Evolutionary conservation across 768 basidiomycete species (phyloP).

Genomic region (Suillus cothurnatus): DNA sequence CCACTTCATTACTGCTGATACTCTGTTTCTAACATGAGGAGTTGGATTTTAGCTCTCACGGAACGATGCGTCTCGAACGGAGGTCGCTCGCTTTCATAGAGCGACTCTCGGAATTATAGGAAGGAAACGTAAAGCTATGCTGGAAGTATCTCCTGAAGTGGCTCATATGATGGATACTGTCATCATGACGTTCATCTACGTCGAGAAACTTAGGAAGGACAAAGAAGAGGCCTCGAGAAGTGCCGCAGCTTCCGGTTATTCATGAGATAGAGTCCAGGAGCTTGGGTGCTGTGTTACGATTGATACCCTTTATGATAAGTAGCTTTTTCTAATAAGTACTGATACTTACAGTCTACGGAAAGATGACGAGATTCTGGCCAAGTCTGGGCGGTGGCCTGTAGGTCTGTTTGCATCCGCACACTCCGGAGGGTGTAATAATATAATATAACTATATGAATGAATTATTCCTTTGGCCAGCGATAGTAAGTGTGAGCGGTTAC

Average conservation of each 20-base stretch:
- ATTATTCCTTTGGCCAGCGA: neutral
- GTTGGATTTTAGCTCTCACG: constrained; percentile 12
- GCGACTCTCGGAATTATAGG: constrained; percentile 13
- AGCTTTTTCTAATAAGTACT: neutral
- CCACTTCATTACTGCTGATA: neutral
- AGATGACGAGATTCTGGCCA: neutral
- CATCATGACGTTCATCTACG: constrained; percentile 18
- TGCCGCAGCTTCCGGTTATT: neutral
- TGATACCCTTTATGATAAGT: neutral
- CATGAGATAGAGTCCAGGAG: neutral
- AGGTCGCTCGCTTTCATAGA: constrained; percentile 26
- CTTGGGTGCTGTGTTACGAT: neutral
- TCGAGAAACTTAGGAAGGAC: constrained; percentile 16
- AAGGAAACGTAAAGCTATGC: constrained; percentile 6
- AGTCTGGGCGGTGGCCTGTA: neutral
- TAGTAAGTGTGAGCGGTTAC: neutral
- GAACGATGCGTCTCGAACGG: constrained; percentile 16
- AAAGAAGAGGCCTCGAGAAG: neutral
- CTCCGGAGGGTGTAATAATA: neutral
- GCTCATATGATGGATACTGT: constrained; percentile 16
- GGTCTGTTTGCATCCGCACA: neutral
- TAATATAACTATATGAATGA: neutral
- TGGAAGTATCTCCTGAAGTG: constrained; percentile 13
- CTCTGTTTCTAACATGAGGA: neutral
- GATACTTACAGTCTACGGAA: neutral